Percentiles rank a stretch among this genome's conserved stretches.
phyloP scores from a whole-genome alignment of 805 yeast species.

The Myxozyma monticola region DNA sequence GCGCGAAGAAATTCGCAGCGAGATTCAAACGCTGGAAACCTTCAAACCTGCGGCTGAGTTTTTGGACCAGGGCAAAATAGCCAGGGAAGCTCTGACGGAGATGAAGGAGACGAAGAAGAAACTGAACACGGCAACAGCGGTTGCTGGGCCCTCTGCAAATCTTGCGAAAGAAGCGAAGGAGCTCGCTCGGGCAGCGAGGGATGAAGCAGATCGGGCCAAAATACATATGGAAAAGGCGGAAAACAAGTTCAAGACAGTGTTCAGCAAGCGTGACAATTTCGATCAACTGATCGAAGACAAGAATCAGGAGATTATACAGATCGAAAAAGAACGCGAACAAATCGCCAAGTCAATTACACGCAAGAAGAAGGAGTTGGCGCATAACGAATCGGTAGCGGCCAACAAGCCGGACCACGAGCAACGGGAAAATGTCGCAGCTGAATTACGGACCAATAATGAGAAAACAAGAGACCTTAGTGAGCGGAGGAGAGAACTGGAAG shows the following conservation, averaged over 20 bases:
- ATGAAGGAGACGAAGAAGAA: constrained; percentile 10
- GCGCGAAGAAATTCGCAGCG: constrained; percentile 22
- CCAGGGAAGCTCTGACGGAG: constrained; percentile 30
- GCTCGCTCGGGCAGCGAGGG: constrained; percentile 40
- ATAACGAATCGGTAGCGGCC: neutral
- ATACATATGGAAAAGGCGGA: constrained; percentile 39
- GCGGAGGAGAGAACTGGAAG: neutral
- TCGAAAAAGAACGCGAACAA: neutral
- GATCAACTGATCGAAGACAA: constrained; percentile 4
- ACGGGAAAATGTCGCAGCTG: neutral
- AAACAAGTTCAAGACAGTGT: neutral
- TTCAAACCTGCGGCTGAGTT: constrained; percentile 16
- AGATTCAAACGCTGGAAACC: constrained; percentile 19
- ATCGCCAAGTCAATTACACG: neutral
- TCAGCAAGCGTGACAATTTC: constrained; percentile 6
- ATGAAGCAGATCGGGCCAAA: neutral
- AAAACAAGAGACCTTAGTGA: neutral
- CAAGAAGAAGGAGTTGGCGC: neutral
- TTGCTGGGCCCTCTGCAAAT: constrained; percentile 36
- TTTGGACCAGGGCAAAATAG: constrained; percentile 35
- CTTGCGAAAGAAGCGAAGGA: constrained; percentile 39
- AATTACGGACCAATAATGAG: neutral
- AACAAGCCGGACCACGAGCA: constrained; percentile 1
- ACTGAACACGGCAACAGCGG: constrained; percentile 4
- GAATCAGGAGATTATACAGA: constrained; percentile 2